Base-by-base conservation (phyloP, 345 rosid species). In the Lepidium aucheri region DNA sequence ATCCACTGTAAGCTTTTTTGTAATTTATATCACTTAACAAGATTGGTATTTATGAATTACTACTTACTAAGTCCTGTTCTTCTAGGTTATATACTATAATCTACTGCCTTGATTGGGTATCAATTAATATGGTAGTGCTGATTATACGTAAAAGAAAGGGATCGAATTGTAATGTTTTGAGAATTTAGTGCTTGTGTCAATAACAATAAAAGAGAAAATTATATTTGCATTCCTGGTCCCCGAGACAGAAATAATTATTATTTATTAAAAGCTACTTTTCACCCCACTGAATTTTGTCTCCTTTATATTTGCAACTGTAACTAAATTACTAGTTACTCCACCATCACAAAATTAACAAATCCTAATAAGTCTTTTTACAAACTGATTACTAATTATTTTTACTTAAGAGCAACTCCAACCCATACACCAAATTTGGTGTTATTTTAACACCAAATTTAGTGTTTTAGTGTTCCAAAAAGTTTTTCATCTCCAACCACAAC, bases 171-270 rank as follows among this genome's bases (percentile, higher is more conserved):
- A 14, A 15, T 55, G n/a, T 14, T 34, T 14, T 1, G 22, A 45
- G 54, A 53, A 51, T 53, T 53, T 44, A 10, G 57, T 38, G 47
- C 42, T 26, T 47, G 32, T 64, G 35, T 12, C 7, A 46, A 46
- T 51, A 38, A 40, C 17, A 63, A 39, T 47, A 16, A 36, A 54
- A 71, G 47, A 17, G 35, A 38, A 32, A 63, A 14, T 15, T 3
- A 38, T 38, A 54, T 46, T 63, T 63, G 75, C 65, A 55, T 71
- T 58, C 35, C 47, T 63, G 59, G 64, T 63, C 70, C 69, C 42
- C 16, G 4, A 33, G 30, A 56, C 22, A 33, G n/a, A 65, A 50
- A 33, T 33, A 3, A 59, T 58, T 57, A 40, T 57, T 65, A 65
- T 58, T 65, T 65, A 53, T 33, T 28, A 7, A 63, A 50, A 72